Evolutionary conservation across 345 rosid species (phyloP), one percentile per base, ranked within the genome.

Genomic region (Camelina hispida): DNA sequence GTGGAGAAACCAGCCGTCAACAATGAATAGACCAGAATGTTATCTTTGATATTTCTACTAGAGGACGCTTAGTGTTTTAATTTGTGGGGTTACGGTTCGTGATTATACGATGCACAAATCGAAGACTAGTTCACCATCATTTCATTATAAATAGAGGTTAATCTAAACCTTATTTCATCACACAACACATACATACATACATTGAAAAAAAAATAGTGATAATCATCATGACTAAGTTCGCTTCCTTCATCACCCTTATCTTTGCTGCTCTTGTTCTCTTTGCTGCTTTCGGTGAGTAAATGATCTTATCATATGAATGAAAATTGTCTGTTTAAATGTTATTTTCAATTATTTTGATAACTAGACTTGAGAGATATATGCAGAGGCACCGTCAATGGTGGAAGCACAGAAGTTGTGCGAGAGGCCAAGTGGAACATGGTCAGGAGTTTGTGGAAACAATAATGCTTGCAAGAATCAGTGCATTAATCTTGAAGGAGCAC

Each of bases 401-500:
- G 40, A 63, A 8, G 54, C 68, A 9, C 42, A 57, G 68, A 63
- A 2, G 40, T 63, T 23, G 11, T 61, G 66, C 48, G 30, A 20
- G 66, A 38, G 0, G 12, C 3, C 2, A 18, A 61, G 66, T 61
- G 16, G 17, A 5, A 38, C 66, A 40, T 38, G 32, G 48, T 18
- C 17, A 13, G 50, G 50, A 38, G 17, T 61, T 4, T 61, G 66
- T 20, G 32, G 30, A 40, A 38, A 40, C 17, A 18, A 2, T 61
- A 22, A 7, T 13, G 50, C 66, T 2, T 61, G 66, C 48, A 38
- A 20, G 17, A 61, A 61, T 6, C 66, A 61, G 66, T 62, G 66
- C 51, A 79, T 91, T 67, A 76, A 44, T 69, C 82, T 89, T 42
- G 66, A 62, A 34, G 7, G 18, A 42, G 66, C 66, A 62, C 50